Percentiles rank a stretch among this genome's conserved stretches.
These are phyloP conservation scores for Coniochaeta prunicola DNA, from an alignment of 2,329 filamentous ascomycete genomes.

Conservation along the genomic window DNA sequence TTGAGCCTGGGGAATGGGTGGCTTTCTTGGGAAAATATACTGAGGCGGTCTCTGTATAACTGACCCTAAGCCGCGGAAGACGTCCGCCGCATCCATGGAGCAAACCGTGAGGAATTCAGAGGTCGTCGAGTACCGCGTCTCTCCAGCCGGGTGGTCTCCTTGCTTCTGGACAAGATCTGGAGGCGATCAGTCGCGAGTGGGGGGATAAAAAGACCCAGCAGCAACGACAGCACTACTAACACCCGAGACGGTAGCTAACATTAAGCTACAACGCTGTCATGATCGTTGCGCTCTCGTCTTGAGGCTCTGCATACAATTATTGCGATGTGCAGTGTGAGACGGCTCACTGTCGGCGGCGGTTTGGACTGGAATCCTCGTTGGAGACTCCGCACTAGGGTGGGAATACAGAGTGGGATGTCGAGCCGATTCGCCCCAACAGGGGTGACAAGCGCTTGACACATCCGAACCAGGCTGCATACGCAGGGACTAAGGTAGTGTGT, in stretches of 20 bases:
- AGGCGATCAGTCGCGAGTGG: not conserved
- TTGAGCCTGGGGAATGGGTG: conserved; percentile 16
- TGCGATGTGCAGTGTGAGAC: not conserved
- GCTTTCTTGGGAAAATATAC: conserved; percentile 19
- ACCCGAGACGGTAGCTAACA: not conserved
- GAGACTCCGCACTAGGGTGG: not conserved
- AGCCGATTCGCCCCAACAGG: not conserved
- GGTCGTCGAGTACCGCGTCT: not conserved
- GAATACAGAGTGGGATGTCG: not conserved
- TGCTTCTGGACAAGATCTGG: not conserved
- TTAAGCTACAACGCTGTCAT: not conserved
- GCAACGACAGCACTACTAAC: not conserved
- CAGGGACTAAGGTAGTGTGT: not conserved
- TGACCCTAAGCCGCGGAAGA: conserved; percentile 35
- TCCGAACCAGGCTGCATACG: not conserved
- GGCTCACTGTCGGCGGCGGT: not conserved
- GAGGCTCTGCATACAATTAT: not conserved
- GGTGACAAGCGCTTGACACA: not conserved
- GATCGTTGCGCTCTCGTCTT: not conserved
- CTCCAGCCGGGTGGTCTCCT: not conserved
- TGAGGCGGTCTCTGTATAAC: conserved; percentile 18
- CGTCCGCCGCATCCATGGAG: conserved; percentile 51
- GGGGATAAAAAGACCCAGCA: not conserved
- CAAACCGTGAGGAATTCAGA: not conserved
- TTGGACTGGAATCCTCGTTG: not conserved